Conservation (phyloP, 306 rosid genomes). For the Prunus dulcis region DNA sequence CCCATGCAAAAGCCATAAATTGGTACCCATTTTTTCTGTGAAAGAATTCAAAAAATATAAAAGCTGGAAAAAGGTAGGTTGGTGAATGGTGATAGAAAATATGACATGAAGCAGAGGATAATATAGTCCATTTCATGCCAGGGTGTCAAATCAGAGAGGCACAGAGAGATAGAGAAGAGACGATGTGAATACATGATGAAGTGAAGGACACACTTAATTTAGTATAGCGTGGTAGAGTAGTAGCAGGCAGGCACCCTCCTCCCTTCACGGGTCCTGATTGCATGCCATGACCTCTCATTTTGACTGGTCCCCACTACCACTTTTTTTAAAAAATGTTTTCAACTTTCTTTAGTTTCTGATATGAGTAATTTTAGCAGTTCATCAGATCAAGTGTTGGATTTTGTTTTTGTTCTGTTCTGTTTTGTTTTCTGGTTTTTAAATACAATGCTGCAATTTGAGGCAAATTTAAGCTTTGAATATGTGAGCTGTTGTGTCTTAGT, state of each 20-base stretch:
- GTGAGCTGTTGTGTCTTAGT: neutral
- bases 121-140: neutral
- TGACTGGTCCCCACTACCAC: neutral
- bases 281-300: neutral
- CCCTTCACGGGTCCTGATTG: neutral
- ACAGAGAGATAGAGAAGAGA: neutral
- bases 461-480: neutral
- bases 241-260: neutral
- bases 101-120: neutral
- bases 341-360: neutral
- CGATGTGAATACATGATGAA: conserved; percentile 11
- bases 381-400: neutral
- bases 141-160: neutral
- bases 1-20: neutral
- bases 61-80: neutral
- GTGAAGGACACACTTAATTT: too few species aligned
- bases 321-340: neutral
- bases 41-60: conserved; percentile 8
- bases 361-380: neutral
- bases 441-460: neutral
- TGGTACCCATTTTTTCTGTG: neutral
- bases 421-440: neutral
- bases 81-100: neutral
- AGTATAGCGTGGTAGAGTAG: neutral
- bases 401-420: neutral